Evolutionary conservation across 2,329 filamentous ascomycete genomes (phyloP), one percentile per base, ranked within the genome.

Genomic region (Xylariomycetidae sp.): DNA sequence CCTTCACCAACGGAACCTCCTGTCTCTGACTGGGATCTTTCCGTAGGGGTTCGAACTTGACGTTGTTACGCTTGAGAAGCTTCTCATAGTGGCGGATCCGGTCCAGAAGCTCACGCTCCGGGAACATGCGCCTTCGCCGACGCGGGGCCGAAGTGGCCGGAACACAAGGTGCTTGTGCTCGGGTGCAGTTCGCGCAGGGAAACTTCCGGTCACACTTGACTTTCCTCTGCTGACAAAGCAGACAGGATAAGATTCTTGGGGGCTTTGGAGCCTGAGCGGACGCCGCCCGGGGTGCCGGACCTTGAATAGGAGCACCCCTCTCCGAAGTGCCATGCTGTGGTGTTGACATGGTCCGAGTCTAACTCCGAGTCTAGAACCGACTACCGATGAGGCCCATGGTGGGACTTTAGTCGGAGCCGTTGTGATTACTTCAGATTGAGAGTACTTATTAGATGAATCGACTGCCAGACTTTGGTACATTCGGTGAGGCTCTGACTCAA

Each of bases 221-320:
- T 47, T 80, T 81, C 28, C 76, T 70, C 42, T 76, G 74, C 47
- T 82, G 76, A 43, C 79, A 85, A 0, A 68, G 60, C 1, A 75
- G 54, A 43, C 80, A 84, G 2, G 64, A 57, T 3, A 63, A 49
- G 3, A 63, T 49, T 2, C 57, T 49, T 19, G 44, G 47, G 1
- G 51, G 19, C 31, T 48, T 49, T 7, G 20, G 12, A 16, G 31
- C 10, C 14, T 31, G 25, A 4, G 20, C n/a, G n/a, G n/a, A n/a
- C n/a, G n/a, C n/a, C n/a, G n/a, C n/a, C n/a, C n/a, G n/a, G n/a
- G n/a, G n/a, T n/a, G n/a, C n/a, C n/a, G n/a, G n/a, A n/a, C n/a
- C n/a, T n/a, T n/a, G n/a, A n/a, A n/a, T n/a, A n/a, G n/a, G n/a
- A n/a, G n/a, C n/a, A n/a, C n/a, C n/a, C n/a, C n/a, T n/a, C n/a